Evolutionary conservation across 2,329 filamentous ascomycete species (phyloP).

Genomic region (Periconia sp.): DNA sequence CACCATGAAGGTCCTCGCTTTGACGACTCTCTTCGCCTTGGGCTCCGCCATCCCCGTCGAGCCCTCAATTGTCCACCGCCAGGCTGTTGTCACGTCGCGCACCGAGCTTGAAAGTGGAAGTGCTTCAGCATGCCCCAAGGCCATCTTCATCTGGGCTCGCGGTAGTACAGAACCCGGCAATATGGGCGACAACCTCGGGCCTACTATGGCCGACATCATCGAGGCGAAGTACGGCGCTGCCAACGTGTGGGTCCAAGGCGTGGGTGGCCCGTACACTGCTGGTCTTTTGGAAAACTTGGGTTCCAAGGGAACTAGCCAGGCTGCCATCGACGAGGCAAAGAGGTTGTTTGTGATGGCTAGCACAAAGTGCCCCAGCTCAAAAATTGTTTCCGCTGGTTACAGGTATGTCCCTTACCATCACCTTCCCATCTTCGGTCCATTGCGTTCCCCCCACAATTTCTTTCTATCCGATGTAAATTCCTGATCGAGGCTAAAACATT

Average conservation of each 20-base stretch:
- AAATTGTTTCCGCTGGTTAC: conserved; percentile 45
- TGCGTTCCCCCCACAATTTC: not conserved
- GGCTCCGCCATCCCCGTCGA: conserved; percentile 5
- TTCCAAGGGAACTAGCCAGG: conserved; percentile 31
- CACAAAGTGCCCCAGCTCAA: conserved; percentile 41
- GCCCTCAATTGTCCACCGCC: conserved; percentile 15
- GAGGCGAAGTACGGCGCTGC: conserved; percentile 23
- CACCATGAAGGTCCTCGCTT: conserved; percentile 22
- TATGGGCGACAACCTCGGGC: conserved; percentile 26
- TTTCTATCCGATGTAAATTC: not conserved
- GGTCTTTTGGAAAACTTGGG: conserved; percentile 37
- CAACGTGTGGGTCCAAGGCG: conserved; percentile 31
- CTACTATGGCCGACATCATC: conserved; percentile 21
- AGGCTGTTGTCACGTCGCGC: conserved; percentile 11
- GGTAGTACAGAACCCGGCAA: conserved; percentile 28
- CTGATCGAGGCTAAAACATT: not conserved
- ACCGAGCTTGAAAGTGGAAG: conserved; percentile 27
- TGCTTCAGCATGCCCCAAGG: conserved; percentile 21
- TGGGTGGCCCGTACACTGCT: conserved; percentile 42
- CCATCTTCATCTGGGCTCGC: conserved; percentile 32
- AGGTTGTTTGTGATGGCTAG: conserved; percentile 40
- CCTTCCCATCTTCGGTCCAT: not conserved
- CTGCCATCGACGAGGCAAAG: conserved; percentile 38
- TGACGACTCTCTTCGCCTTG: conserved; percentile 13
- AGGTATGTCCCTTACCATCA: conserved; percentile 31